A percentile compares a stretch with the other conserved stretches of the same genome.
Evolutionary conservation across 768 basidiomycete species (phyloP).

Genomic region (Suillus americanus): DNA sequence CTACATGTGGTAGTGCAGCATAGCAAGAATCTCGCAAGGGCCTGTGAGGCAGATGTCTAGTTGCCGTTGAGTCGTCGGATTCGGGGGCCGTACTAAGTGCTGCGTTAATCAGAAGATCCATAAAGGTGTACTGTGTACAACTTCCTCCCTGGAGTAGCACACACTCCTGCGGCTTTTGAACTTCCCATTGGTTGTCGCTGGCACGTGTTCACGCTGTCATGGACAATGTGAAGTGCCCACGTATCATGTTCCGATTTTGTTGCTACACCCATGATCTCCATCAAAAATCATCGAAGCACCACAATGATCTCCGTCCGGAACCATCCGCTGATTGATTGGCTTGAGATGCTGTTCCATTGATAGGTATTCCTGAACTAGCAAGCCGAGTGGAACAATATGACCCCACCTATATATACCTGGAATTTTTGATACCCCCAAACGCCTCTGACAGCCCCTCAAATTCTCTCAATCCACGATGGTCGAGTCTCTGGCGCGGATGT

Average conservation of each 20-base stretch:
- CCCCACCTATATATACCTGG: neutral
- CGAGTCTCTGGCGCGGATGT: conserved; percentile 3
- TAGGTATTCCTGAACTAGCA: neutral
- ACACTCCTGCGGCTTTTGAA: neutral
- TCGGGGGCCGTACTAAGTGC: neutral
- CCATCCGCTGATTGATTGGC: neutral
- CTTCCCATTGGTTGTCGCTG: neutral
- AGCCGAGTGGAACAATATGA: neutral
- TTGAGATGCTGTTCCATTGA: neutral
- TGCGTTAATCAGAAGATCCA: neutral
- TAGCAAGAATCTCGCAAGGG: neutral
- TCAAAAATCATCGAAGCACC: neutral
- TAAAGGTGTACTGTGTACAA: neutral
- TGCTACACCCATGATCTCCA: neutral
- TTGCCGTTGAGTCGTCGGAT: neutral
- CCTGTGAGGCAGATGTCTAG: neutral
- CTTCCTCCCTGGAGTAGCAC: neutral
- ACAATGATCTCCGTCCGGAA: neutral
- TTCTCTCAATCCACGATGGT: conserved; percentile 8
- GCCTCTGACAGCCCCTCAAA: neutral
- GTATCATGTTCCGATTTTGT: neutral
- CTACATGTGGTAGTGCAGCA: neutral
- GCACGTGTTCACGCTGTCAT: neutral
- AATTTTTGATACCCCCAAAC: neutral
- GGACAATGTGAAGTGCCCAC: neutral